These are phyloP conservation scores for Isabelozyma gotoi DNA, from an alignment of 805 yeast genomes.

Conservation along the genomic window DNA sequence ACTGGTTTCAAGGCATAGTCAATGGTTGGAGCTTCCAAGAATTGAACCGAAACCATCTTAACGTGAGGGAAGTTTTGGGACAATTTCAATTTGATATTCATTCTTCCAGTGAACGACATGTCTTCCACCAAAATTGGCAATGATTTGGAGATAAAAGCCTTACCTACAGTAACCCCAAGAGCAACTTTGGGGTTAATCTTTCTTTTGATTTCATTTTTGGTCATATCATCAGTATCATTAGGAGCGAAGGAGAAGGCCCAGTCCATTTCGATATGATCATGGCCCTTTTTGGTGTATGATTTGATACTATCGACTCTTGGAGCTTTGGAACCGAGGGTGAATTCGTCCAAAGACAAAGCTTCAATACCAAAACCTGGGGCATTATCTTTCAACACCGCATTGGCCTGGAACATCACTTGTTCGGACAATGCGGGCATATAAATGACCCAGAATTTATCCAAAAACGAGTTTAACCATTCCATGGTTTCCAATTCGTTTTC, in stretches of 20 bases:
- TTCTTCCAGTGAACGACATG: conserved; percentile 71
- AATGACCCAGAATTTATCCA: conserved; percentile 83
- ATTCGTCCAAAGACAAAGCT: conserved; percentile 68
- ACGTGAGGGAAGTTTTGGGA: conserved; percentile 76
- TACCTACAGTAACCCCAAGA: conserved; percentile 77
- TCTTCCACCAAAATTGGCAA: conserved; percentile 80
- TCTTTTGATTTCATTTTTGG: conserved; percentile 66
- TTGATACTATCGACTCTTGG: conserved; percentile 72
- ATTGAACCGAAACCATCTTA: conserved; percentile 65
- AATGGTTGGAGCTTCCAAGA: conserved; percentile 75
- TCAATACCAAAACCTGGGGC: conserved; percentile 86
- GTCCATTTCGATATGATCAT: conserved; percentile 74
- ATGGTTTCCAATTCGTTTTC: conserved; percentile 69
- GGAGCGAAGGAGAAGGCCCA: conserved; percentile 83
- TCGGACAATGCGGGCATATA: conserved; percentile 85
- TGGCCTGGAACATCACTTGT: conserved; percentile 69
- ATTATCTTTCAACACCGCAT: conserved; percentile 62
- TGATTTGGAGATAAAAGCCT: conserved; percentile 72
- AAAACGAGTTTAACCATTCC: conserved; percentile 77
- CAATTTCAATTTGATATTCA: conserved; percentile 61
- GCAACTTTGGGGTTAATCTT: conserved; percentile 81
- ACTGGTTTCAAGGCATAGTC: conserved; percentile 82
- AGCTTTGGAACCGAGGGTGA: conserved; percentile 78
- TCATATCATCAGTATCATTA: conserved; percentile 80
- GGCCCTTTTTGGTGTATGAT: conserved; percentile 69